Conservation (phyloP, 306 rosid genomes). For the Potentilla sterilis region DNA sequence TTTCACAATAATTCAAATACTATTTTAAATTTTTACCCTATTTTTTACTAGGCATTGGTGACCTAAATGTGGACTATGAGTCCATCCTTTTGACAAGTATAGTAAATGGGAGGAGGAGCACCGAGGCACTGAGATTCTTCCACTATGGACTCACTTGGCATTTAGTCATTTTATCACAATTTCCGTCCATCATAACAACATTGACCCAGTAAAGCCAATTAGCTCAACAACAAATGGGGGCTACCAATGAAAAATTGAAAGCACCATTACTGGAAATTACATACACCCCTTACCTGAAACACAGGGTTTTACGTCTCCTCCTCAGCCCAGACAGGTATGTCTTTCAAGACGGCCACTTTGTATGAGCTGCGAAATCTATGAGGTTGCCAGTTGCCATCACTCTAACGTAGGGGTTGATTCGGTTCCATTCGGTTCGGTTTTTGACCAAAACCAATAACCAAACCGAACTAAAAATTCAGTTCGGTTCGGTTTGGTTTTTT, state of each 20-base stretch:
- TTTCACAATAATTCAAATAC: too few species aligned
- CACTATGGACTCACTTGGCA: neutral
- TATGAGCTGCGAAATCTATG: neutral
- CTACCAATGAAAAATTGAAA: neutral
- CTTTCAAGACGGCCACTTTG: neutral
- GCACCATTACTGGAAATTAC: neutral
- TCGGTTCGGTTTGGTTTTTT: too few species aligned
- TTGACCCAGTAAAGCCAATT: neutral
- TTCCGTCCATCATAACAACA: neutral
- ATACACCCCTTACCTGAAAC: neutral
- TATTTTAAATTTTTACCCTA: too few species aligned
- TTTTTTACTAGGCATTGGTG: neutral
- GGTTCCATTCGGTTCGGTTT: too few species aligned
- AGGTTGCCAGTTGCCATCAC: neutral
- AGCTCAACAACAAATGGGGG: neutral
- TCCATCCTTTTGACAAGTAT: too few species aligned
- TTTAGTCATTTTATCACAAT: too few species aligned
- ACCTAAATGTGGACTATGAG: neutral
- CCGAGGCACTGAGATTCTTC: too few species aligned
- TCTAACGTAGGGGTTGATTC: too few species aligned
- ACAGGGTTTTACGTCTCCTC: neutral
- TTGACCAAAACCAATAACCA: too few species aligned
- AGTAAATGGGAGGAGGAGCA: too few species aligned
- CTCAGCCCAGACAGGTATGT: neutral
- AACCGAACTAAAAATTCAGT: too few species aligned